Base-by-base conservation (phyloP, 148 eudicot species). In the Amaranthus cruentus region DNA sequence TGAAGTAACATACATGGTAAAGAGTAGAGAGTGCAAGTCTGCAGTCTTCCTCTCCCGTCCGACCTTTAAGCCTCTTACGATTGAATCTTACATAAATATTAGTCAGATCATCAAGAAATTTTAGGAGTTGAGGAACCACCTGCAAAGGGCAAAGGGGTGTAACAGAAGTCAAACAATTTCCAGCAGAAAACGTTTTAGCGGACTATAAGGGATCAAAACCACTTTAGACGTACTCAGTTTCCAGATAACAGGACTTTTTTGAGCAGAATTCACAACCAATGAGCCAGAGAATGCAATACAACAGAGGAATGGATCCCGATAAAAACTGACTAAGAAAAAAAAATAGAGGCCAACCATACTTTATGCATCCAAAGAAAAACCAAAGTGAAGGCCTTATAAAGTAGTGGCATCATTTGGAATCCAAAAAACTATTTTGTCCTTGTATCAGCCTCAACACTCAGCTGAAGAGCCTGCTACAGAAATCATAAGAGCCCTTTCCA, bases 31-130 rank as follows among this genome's bases (percentile, higher is more conserved):
- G 92, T 49, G 99, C 97, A 77, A 83, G 83, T 82, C 83, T 90
- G 86, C 99, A 95, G 77, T 95, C 99, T 66, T 91, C 89, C 83
- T 95, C 92, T 70, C 92, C 97, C 6, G 92, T 90, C 9, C 97
- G 92, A 7, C 99, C 99, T 84, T 92, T 95, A 38, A 95, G 91
- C 73, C 99, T 87, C 87, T 91, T 95, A 60, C 99, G 93, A 77
- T 91, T 95, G 81, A 95, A 92, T 62, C 99, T 84, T 59, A 95
- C 99, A 73, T 91, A 95, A 38, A 95, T 87, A 80, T 95, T 95
- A 14, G 99, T 95, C 61, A 95, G 85, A 73, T 88, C 87, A 66
- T 95, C 97, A 15, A 95, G 87, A 80, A 85, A 91, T 77, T 91
- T 91, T 4, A 95, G 74, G 70, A 95, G 97, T 73, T 90, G 88